Evolutionary conservation across 139 green algal genomes (phyloP).

Genomic region (Coccomyxa sp.): DNA sequence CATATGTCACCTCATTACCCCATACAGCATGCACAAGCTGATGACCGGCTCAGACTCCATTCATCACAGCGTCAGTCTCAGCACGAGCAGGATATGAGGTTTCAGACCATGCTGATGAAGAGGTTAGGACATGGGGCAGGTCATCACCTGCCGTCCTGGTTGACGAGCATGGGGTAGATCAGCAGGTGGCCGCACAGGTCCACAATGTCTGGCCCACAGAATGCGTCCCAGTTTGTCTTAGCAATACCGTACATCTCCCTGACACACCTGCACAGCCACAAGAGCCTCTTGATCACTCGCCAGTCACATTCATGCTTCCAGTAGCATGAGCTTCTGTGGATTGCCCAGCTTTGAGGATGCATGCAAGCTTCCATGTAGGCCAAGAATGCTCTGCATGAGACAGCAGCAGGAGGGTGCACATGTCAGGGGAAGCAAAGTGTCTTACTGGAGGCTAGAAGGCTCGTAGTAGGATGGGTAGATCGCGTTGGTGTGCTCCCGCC

Average conservation of each 20-base stretch:
- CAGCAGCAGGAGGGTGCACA: not conserved
- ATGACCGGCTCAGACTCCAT: not conserved
- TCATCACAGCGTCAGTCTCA: not conserved
- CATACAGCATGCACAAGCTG: not conserved
- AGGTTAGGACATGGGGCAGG: not conserved
- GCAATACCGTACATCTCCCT: constrained; percentile 5
- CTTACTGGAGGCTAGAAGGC: constrained; percentile 17
- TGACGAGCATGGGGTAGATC: constrained; percentile 38
- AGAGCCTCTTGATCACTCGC: not conserved
- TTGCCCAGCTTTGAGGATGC: too few relatives aligned
- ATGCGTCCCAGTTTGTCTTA: constrained; percentile 23
- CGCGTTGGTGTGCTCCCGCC: constrained; percentile 35
- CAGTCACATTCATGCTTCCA: not conserved
- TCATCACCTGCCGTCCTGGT: not conserved
- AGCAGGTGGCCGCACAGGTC: constrained; percentile 41
- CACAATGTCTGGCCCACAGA: constrained; percentile 5
- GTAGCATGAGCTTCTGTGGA: not conserved
- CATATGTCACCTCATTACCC: not conserved
- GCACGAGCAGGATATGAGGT: too few relatives aligned
- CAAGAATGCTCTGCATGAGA: not conserved
- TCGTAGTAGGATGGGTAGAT: constrained; percentile 3
- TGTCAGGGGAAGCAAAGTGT: not conserved
- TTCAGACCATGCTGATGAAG: too few relatives aligned
- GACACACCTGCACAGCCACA: constrained; percentile 12
- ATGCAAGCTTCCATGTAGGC: too few relatives aligned